Evolutionary conservation across 2,329 filamentous ascomycete species (phyloP), one percentile per base, ranked within the genome.

Genomic region (Claviceps purpurea): DNA sequence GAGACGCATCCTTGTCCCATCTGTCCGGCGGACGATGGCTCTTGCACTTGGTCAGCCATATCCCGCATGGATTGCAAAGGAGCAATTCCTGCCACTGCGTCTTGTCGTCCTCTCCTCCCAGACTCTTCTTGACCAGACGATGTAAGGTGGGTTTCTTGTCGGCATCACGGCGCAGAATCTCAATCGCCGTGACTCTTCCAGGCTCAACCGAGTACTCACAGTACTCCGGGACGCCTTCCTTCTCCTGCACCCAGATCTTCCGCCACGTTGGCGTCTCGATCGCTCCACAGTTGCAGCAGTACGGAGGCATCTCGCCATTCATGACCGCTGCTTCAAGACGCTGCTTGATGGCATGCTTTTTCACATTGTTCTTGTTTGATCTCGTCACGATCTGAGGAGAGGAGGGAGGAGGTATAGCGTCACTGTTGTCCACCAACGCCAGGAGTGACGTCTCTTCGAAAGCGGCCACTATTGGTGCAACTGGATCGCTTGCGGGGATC

Each of bases 221-320:
- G 54, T 84, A 79, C 3, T 78, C 75, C 0, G 89, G 88, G 37
- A 76, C 75, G 1, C 88, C 89, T 16, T 79, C 72, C 46, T 84
- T 76, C 7, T 87, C 76, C 61, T 89, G 88, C n/a, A 82, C 82
- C 76, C 85, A 96, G 13, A 93, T 88, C 62, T 91, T 93, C 55
- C 93, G 83, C 93, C 93, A 98, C 0, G 91, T 96, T 0, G 91
- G 88, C 0, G 93, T 98, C 61, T 97, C 87, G 53, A 98, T 95
- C 6, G 89, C 87, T 5, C 93, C 93, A 61, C 93, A 98, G 61
- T 97, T 95, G 56, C 80, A 80, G 65, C 93, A 98, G 62, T 84
- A 97, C 1, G 85, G 84, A 0, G 93, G 93, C 74, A 90, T 85
- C 57, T 89, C 79, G 5, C 93, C 93, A 51, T 81, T 81, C n/a